A percentile compares a stretch with the other conserved stretches of the same genome.
These are phyloP conservation scores for Globisporangium lucens DNA, from an alignment of 352 stramenopile species.

Conservation along the genomic window DNA sequence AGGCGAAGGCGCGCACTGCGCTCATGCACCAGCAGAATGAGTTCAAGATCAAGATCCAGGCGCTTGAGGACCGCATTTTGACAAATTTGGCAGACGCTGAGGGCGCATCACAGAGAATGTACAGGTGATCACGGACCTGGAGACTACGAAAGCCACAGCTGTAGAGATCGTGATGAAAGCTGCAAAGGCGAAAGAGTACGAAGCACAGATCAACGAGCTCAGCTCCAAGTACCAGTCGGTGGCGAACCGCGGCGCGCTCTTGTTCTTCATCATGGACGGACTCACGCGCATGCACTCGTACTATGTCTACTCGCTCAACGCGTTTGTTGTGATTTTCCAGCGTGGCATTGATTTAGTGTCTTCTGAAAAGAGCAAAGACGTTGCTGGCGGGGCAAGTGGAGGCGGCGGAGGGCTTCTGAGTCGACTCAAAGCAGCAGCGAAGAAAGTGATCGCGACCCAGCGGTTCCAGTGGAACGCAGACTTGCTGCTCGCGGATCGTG, in stretches of 20 bases:
- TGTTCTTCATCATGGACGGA: slow-evolving; percentile 95
- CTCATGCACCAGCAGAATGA: slow-evolving; percentile 89
- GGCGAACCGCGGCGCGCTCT: slow-evolving; percentile 85
- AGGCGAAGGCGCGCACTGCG: slow-evolving; percentile 69
- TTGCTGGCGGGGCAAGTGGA: slow-evolving; percentile 11
- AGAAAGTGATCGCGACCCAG: slow-evolving; percentile 81
- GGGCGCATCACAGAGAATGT: slow-evolving; percentile 93
- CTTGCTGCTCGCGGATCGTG: slow-evolving; percentile 68
- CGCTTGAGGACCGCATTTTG: slow-evolving; percentile 90
- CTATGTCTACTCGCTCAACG: slow-evolving; percentile 95
- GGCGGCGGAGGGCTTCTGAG: slow-evolving; percentile 39
- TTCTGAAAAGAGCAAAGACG: slow-evolving; percentile 29
- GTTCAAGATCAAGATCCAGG: slow-evolving; percentile 86
- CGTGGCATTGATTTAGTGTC: slow-evolving; percentile 91
- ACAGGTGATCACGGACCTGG: slow-evolving; percentile 92
- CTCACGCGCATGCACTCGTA: slow-evolving; percentile 92
- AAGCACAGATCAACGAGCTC: slow-evolving; percentile 80
- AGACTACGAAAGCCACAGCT: slow-evolving; percentile 91
- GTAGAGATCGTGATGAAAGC: slow-evolving; percentile 81
- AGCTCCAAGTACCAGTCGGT: slow-evolving; percentile 92
- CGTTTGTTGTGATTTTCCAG: slow-evolving; percentile 95
- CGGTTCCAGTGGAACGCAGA: slow-evolving; percentile 88
- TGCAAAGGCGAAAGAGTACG: slow-evolving; percentile 70
- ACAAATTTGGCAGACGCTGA: slow-evolving; percentile 78
- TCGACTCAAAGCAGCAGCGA: slow-evolving; percentile 76